These are phyloP conservation scores for Penicillium chermesinum DNA, from an alignment of 495 filamentous ascomycete genomes.

Conservation along the genomic window DNA sequence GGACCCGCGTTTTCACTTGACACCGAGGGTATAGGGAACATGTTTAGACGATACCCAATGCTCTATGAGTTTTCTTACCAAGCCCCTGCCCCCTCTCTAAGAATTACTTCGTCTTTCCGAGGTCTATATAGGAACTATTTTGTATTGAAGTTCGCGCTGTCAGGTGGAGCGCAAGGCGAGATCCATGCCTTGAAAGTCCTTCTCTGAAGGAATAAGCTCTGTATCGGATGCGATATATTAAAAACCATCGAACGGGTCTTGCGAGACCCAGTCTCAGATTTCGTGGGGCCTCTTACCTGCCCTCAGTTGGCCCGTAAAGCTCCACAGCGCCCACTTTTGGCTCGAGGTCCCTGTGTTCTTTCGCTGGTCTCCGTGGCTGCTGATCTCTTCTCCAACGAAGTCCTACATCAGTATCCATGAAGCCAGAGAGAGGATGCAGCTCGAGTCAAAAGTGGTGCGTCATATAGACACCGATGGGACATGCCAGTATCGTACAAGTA, in stretches of 20 bases:
- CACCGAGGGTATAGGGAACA: constrained; percentile 9
- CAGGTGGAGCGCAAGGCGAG: constrained; percentile 57
- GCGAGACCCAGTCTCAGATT: not conserved
- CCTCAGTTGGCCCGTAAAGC: not conserved
- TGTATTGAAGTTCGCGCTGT: constrained; percentile 37
- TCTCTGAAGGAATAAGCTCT: constrained; percentile 46
- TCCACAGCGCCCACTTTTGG: constrained; percentile 10
- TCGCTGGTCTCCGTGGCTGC: constrained; percentile 8
- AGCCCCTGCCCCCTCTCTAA: no score
- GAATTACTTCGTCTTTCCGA: no score
- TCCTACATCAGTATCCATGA: constrained; percentile 21
- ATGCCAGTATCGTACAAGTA: constrained; percentile 3
- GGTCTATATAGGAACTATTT: not conserved
- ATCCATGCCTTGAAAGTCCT: constrained; percentile 50
- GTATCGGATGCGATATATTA: constrained; percentile 56
- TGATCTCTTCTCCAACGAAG: constrained; percentile 20
- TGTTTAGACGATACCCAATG: constrained; percentile 30
- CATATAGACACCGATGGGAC: constrained; percentile 20
- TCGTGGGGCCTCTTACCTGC: constrained; percentile 6
- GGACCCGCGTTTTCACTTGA: constrained; percentile 38
- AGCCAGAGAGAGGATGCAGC: constrained; percentile 5
- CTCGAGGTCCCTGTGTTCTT: constrained; percentile 8
- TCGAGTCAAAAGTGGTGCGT: constrained; percentile 11
- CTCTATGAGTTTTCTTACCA: constrained; percentile 7
- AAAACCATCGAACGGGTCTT: constrained; percentile 20